Conservation (phyloP, 2,329 filamentous ascomycete genomes). For the Curvularia spicifera region DNA sequence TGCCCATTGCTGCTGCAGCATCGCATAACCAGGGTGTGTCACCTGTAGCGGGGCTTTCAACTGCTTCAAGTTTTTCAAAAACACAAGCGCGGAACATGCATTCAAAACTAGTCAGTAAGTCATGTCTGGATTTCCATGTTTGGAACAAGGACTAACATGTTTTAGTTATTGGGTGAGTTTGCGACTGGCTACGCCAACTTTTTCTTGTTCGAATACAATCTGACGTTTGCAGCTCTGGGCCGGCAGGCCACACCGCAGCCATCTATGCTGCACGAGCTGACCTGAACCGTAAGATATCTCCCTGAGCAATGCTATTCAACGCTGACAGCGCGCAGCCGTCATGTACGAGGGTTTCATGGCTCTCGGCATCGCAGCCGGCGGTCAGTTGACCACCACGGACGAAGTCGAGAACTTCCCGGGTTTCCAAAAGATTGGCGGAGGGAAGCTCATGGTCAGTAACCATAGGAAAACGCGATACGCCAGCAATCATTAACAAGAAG, state of each 20-base stretch:
- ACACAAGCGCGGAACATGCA: constrained; percentile 73
- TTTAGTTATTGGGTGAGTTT: constrained; percentile 48
- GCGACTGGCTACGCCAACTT: constrained; percentile 16
- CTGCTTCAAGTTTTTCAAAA: constrained; percentile 46
- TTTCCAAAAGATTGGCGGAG: constrained; percentile 87
- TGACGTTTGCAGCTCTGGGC: constrained; percentile 75
- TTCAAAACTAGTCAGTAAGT: constrained; percentile 87
- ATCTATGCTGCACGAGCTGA: constrained; percentile 95
- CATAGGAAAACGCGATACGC: not conserved
- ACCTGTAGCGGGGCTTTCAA: constrained; percentile 49
- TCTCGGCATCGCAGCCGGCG: constrained; percentile 93
- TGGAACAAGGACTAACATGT: constrained; percentile 33
- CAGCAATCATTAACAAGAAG: constrained; percentile 18
- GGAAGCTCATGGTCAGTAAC: constrained; percentile 76
- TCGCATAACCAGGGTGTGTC: constrained; percentile 67
- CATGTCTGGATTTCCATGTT: constrained; percentile 1
- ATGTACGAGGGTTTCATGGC: constrained; percentile 98
- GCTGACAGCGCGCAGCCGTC: constrained; percentile 64
- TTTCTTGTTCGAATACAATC: constrained; percentile 31
- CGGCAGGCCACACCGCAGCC: constrained; percentile 95
- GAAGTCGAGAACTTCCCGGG: constrained; percentile 98
- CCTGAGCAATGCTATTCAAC: too few relatives aligned
- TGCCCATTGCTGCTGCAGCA: constrained; percentile 75
- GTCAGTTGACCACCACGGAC: constrained; percentile 96
- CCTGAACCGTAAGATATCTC: constrained; percentile 71